Evolutionary conservation across 352 stramenopile species (phyloP), one percentile per base, ranked within the genome.

Genomic region (Globisporangium canariense): DNA sequence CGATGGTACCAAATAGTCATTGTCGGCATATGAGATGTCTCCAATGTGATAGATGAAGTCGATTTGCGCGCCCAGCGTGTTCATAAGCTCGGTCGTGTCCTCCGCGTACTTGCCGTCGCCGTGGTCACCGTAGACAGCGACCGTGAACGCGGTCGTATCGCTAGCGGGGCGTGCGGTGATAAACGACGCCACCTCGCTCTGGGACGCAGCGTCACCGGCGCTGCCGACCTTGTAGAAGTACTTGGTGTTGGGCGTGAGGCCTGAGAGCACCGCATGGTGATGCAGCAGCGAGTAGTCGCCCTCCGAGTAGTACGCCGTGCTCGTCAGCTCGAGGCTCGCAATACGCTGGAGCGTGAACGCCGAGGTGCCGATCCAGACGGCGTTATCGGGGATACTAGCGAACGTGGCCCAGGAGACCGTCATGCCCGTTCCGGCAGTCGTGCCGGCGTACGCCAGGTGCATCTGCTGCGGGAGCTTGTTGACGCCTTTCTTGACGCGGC

Each of bases 41-140:
- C 84, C 86, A n/a, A 91, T 60, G 60, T 94, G 83, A 68, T 82
- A 88, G 11, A 91, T 68, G 25, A 93, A 73, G 30, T 89, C 76
- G 2, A 91, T 58, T 1, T 76, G 58, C 11, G 62, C 56, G 8
- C 56, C 58, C 0, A 52, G 20, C 6, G 46, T 51, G 6, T 66
- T 69, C 28, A 82, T 49, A 3, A 66, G 64, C 41, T 81, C 82
- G 38, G 16, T 52, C 18, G 46, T 52, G 1, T 88, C 47, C 0
- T 64, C 64, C 4, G 78, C 75, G 50, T 88, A 75, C 1, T 66
- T 30, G 25, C 72, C 73, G 0, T 83, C 75, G 38, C 82, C 82
- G 28, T 75, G 57, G 51, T 89, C 80, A 18, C 79, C 82, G 60
- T 86, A 88, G n/a, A 91, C 65, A 1, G 73, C 64, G 28, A 88